Evolutionary conservation across 176 grass and related monocot species (phyloP), one percentile per base, ranked within the genome.

Genomic region (Neostapfia colusana): DNA sequence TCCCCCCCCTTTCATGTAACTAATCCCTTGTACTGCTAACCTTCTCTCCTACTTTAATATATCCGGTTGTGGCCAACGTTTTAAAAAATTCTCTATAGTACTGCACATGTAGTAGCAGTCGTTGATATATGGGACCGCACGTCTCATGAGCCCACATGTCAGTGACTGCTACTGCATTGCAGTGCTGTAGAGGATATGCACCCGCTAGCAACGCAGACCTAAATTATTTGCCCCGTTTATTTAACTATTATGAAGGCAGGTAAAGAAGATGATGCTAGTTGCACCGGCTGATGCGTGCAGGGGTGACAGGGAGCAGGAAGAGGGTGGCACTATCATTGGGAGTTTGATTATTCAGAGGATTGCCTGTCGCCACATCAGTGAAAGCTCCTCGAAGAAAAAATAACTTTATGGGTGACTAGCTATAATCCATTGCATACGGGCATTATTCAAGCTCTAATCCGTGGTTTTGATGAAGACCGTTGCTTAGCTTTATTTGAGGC

Each of bases 301-400:
- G 83, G 83, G 15, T 16, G 14, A 56, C 3, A 46, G 75, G 83
- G 83, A 67, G 39, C 83, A 67, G 67, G 57, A 23, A 38, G 69
- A 85, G 68, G 26, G 67, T 38, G 42, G 6, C 26, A 58, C 66
- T 31, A 73, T 85, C 68, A 73, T 85, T 73, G 6, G 68, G 37
- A 10, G 10, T 25, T 79, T 85, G 69, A 85, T 85, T 65, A 79
- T 38, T 48, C 59, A 4, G 68, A 24, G 7, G 51, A 79, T 74
- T 31, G 38, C 60, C 28, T 74, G n/a, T 79, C 39, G 41, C 49
- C 83, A 85, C 39, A 45, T 79, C 76, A 85, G 26, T 73, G 75
- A 85, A 85, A 85, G 83, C 76, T 23, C 2, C 68, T 3, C 15
- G 10, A 35, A 63, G 55, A 63, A 51, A 54, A 54, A 43, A 23